Conservation (phyloP, 106 monocot species). For the Posidonia australis region DNA sequence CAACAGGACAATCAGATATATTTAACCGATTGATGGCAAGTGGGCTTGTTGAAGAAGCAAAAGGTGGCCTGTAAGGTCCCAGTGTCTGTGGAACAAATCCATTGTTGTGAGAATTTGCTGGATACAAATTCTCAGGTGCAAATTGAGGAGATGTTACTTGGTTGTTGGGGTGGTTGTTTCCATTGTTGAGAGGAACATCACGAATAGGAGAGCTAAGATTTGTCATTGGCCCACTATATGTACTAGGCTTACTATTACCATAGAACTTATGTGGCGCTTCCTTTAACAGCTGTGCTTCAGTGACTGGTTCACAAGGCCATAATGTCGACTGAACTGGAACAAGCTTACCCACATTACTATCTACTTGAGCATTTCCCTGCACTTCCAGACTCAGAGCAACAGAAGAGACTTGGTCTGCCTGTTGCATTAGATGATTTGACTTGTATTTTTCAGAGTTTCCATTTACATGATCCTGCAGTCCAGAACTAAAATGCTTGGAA, state of each 20-base stretch:
- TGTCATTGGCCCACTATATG: neutral
- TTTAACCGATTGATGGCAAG: constrained; percentile 23
- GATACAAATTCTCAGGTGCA: constrained; percentile 3
- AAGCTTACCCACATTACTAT: neutral
- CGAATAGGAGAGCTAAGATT: neutral
- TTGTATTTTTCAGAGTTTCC: neutral
- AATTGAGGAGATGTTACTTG: neutral
- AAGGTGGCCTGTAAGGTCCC: neutral
- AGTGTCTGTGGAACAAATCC: neutral
- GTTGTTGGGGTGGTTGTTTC: constrained; percentile 3
- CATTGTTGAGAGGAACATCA: neutral
- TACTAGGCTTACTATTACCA: neutral
- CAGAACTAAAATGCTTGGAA: neutral
- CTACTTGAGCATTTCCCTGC: neutral
- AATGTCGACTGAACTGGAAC: neutral
- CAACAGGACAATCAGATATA: constrained; percentile 18
- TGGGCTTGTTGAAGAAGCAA: constrained; percentile 13
- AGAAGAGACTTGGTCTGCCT: neutral
- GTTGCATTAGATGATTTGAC: neutral
- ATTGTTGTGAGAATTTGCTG: neutral
- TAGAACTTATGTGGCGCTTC: constrained; percentile 29
- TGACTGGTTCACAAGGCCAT: neutral
- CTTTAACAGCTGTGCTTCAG: constrained; percentile 2
- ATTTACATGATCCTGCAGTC: neutral
- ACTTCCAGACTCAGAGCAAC: neutral